Percentiles rank a stretch among this genome's conserved stretches.
These are phyloP conservation scores for Paecilomyces formosus DNA, from an alignment of 2,329 filamentous ascomycete genomes.

Conservation along the genomic window DNA sequence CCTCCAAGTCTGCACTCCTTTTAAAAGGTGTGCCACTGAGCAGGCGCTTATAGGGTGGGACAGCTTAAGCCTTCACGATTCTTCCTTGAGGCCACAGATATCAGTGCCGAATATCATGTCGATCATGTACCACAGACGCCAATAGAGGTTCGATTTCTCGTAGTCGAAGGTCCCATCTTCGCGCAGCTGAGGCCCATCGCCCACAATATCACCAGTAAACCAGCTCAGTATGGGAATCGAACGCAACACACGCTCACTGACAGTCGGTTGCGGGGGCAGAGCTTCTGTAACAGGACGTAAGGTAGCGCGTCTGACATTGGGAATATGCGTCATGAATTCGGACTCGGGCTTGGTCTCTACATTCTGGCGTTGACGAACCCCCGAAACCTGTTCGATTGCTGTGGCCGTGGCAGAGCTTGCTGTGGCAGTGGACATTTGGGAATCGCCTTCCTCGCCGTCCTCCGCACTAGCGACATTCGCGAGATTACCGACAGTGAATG, in stretches of 20 bases:
- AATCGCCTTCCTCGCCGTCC: constrained; percentile 28
- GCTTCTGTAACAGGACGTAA: constrained; percentile 64
- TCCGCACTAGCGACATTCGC: constrained; percentile 12
- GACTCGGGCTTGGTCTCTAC: constrained; percentile 30
- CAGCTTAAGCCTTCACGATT: constrained; percentile 25
- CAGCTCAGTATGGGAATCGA: constrained; percentile 64
- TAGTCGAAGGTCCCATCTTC: constrained; percentile 58
- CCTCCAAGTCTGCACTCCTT: neutral
- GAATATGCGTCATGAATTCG: constrained; percentile 52
- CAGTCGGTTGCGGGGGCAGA: constrained; percentile 60
- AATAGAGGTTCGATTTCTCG: constrained; percentile 54
- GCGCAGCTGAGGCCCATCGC: constrained; percentile 37
- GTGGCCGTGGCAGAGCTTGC: constrained; percentile 36
- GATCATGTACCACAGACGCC: constrained; percentile 52
- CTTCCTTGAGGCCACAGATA: constrained; percentile 52
- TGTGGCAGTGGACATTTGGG: constrained; percentile 30
- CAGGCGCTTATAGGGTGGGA: neutral
- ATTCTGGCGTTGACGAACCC: constrained; percentile 19
- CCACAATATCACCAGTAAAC: constrained; percentile 54
- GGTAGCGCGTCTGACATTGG: constrained; percentile 56
- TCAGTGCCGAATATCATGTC: constrained; percentile 53
- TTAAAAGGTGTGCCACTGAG: neutral
- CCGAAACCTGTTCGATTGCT: constrained; percentile 11
- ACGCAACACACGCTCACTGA: constrained; percentile 55
- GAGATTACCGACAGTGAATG: constrained; percentile 32